A percentile compares a stretch with the other conserved stretches of the same genome.
Evolutionary conservation across 768 basidiomycete genomes (phyloP).

Genomic region (Tulasnella sp.): DNA sequence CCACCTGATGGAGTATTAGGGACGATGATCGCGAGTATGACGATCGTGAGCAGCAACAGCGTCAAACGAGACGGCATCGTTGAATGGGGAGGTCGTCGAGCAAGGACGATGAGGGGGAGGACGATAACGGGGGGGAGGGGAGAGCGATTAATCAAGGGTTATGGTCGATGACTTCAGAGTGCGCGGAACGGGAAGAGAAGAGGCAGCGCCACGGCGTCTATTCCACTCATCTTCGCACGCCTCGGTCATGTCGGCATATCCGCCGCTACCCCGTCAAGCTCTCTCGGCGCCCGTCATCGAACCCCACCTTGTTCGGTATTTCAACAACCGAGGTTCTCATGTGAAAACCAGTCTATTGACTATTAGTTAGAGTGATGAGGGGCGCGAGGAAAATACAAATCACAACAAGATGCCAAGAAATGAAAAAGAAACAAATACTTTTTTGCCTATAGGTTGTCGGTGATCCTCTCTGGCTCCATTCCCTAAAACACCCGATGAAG

Average conservation of each 20-base stretch:
- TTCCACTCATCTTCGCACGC: not conserved
- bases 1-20: constrained; percentile 17
- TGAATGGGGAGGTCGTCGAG: not conserved
- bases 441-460: constrained; percentile 1
- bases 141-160: not conserved
- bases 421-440: not conserved
- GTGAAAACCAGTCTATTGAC: not conserved
- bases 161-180: constrained; percentile 10
- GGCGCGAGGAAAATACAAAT: not conserved
- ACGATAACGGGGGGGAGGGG: not conserved
- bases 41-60: constrained; percentile 23
- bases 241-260: not conserved
- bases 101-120: not conserved
- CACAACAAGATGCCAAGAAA: not conserved
- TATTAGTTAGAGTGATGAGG: not conserved
- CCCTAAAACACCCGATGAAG: not conserved
- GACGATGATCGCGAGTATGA: constrained; percentile 23
- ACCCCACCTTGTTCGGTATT: not conserved
- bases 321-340: not conserved
- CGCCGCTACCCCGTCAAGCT: not conserved
- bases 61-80: constrained; percentile 26
- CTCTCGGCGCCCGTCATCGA: not conserved
- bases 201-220: not conserved
- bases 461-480: constrained; percentile 14
- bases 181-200: not conserved